phyloP scores from a whole-genome alignment of 768 basidiomycete genomes.

The Mycena maculata region DNA sequence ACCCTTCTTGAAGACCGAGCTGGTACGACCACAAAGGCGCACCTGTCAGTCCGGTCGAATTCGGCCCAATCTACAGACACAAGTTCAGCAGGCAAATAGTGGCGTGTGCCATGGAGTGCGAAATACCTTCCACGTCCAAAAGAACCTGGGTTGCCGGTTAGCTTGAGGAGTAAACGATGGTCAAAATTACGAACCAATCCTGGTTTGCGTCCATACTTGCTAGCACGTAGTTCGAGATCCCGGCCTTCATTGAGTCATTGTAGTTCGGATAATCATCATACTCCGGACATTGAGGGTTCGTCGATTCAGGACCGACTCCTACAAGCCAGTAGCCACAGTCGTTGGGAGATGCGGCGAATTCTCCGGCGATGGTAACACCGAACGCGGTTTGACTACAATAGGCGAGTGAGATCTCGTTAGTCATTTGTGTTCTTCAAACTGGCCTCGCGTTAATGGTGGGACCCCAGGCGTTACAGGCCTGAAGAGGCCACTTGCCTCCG shows the following conservation, averaged over 20 bases:
- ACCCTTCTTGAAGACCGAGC: slow-evolving; percentile 73
- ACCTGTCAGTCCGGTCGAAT: slow-evolving; percentile 53
- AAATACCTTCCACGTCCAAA: slow-evolving; percentile 64
- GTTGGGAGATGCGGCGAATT: slow-evolving; percentile 78
- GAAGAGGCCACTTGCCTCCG: slow-evolving; percentile 59
- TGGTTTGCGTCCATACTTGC: slow-evolving; percentile 54
- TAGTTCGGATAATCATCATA: slow-evolving; percentile 70
- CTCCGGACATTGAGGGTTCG: slow-evolving; percentile 47
- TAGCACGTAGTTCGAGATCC: slow-evolving; percentile 66
- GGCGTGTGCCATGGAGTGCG: background rate
- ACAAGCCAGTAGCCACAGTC: slow-evolving; percentile 61
- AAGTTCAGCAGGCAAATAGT: slow-evolving; percentile 62
- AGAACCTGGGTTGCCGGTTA: slow-evolving; percentile 44
- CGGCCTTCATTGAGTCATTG: slow-evolving; percentile 49
- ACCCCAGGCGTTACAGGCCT: slow-evolving; percentile 72
- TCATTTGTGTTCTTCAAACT: slow-evolving; percentile 49
- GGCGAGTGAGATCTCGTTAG: background rate
- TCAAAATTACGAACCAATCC: background rate
- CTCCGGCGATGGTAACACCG: slow-evolving; percentile 80
- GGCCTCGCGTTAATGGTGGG: slow-evolving; percentile 62
- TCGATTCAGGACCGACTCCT: slow-evolving; percentile 34
- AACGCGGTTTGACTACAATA: slow-evolving; percentile 56
- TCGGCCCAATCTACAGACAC: slow-evolving; percentile 53
- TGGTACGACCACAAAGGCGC: slow-evolving; percentile 65
- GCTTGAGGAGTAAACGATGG: background rate